These are phyloP conservation scores for Nephelium lappaceum DNA, from an alignment of 345 rosid genomes.

Conservation along the genomic window DNA sequence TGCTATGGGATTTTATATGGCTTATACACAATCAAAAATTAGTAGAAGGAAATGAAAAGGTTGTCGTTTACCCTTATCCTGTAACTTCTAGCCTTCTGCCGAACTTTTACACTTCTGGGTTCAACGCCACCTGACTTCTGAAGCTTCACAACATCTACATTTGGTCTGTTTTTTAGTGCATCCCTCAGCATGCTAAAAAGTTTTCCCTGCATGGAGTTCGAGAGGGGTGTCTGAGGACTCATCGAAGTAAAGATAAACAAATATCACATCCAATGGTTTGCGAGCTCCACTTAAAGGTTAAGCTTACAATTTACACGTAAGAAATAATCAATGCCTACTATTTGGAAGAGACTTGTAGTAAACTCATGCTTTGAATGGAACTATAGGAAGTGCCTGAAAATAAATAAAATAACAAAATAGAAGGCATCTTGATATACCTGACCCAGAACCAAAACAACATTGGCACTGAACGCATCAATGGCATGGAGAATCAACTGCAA, in stretches of 20 bases:
- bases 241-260: not conserved
- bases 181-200: slow-evolving; percentile 93
- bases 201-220: slow-evolving; percentile 59
- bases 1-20: not conserved
- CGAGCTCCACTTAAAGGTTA: not conserved
- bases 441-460: slow-evolving; percentile 88
- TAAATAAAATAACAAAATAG: not conserved
- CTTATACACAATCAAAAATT: not conserved
- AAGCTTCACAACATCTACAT: slow-evolving; percentile 87
- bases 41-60: not conserved
- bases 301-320: not conserved
- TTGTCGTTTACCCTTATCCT: slow-evolving; percentile 65
- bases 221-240: not conserved
- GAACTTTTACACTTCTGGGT: slow-evolving; percentile 61
- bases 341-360: not conserved
- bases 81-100: slow-evolving; percentile 62
- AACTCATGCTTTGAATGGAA: not conserved
- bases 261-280: not conserved
- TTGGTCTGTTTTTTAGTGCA: slow-evolving; percentile 61
- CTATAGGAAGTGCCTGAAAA: not conserved
- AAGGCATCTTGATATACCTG: slow-evolving; percentile 45
- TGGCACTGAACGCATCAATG: slow-evolving; percentile 74
- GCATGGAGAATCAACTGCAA: slow-evolving; percentile 84
- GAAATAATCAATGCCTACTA: not conserved
- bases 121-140: slow-evolving; percentile 93